Evolutionary conservation across 495 filamentous ascomycete species (phyloP).

Genomic region (Ramalina intermedia): DNA sequence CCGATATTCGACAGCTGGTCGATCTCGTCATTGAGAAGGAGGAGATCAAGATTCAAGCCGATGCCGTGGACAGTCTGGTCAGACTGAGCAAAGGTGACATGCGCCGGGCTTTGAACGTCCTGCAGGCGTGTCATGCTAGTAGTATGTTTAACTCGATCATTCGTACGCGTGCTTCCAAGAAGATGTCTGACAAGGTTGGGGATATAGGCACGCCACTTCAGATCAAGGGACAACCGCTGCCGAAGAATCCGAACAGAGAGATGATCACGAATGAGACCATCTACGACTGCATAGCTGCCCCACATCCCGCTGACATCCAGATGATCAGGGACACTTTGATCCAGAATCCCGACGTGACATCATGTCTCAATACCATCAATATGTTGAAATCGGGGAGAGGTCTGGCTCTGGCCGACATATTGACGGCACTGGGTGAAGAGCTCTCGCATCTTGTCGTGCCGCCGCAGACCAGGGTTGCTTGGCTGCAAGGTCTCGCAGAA

Average conservation of each 20-base stretch:
- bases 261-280: conserved; percentile 82
- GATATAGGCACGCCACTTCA: conserved; percentile 53
- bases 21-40: conserved; percentile 87
- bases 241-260: conserved; percentile 47
- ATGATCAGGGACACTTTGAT: conserved; percentile 74
- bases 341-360: conserved; percentile 67
- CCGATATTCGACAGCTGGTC: conserved; percentile 67
- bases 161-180: not conserved
- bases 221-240: conserved; percentile 36
- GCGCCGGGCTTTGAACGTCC: conserved; percentile 84
- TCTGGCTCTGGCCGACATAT: conserved; percentile 86
- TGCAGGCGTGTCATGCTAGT: conserved; percentile 92
- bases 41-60: conserved; percentile 61
- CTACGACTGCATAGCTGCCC: conserved; percentile 94
- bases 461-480: conserved; percentile 70
- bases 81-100: conserved; percentile 88
- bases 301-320: conserved; percentile 77
- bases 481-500: conserved; percentile 84
- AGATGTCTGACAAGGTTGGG: not conserved
- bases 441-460: conserved; percentile 72
- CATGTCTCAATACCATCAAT: conserved; percentile 74
- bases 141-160: conserved; percentile 36
- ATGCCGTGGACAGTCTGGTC: conserved; percentile 69
- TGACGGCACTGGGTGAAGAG: conserved; percentile 72
- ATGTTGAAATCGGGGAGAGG: conserved; percentile 73